phyloP scores from a whole-genome alignment of 2,329 filamentous ascomycete species.

The Monilinia polystroma region DNA sequence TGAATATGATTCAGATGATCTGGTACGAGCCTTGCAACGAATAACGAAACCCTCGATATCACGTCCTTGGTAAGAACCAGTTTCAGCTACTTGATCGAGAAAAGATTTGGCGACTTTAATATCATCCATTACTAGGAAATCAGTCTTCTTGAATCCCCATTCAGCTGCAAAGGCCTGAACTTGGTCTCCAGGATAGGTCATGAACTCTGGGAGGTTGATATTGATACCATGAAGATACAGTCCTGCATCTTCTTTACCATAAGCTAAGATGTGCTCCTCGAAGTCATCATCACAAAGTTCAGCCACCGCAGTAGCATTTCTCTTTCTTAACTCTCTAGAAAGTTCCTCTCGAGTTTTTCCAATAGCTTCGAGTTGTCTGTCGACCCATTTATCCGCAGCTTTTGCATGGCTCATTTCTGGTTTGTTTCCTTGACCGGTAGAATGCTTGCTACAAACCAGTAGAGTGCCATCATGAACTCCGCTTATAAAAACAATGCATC shows the following conservation, averaged over 20 bases:
- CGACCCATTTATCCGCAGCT: constrained; percentile 78
- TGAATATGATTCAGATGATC: constrained; percentile 55
- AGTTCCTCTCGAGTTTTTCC: constrained; percentile 79
- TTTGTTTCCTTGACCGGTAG: constrained; percentile 71
- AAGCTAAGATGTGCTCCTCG: constrained; percentile 94
- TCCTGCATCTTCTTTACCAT: constrained; percentile 77
- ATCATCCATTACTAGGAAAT: constrained; percentile 74
- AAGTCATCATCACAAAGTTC: constrained; percentile 96
- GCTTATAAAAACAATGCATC: constrained; percentile 98
- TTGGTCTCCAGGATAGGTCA: constrained; percentile 77
- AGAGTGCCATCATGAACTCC: constrained; percentile 86
- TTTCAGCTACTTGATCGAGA: constrained; percentile 80
- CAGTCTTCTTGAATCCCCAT: constrained; percentile 93
- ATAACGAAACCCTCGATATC: constrained; percentile 98
- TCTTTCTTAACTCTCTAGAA: constrained; percentile 68
- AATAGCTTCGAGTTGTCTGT: constrained; percentile 72
- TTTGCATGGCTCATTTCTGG: constrained; percentile 74
- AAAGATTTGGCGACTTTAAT: constrained; percentile 74
- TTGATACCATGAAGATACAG: constrained; percentile 97
- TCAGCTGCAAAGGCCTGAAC: constrained; percentile 86
- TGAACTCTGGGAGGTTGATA: constrained; percentile 88
- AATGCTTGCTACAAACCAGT: constrained; percentile 98
- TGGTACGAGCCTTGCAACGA: constrained; percentile 69
- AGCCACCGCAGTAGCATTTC: constrained; percentile 92
- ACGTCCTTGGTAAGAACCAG: constrained; percentile 83